Evolutionary conservation across 2,329 filamentous ascomycete genomes (phyloP), one percentile per base, ranked within the genome.

Genomic region (Neonectria neomacrospora): DNA sequence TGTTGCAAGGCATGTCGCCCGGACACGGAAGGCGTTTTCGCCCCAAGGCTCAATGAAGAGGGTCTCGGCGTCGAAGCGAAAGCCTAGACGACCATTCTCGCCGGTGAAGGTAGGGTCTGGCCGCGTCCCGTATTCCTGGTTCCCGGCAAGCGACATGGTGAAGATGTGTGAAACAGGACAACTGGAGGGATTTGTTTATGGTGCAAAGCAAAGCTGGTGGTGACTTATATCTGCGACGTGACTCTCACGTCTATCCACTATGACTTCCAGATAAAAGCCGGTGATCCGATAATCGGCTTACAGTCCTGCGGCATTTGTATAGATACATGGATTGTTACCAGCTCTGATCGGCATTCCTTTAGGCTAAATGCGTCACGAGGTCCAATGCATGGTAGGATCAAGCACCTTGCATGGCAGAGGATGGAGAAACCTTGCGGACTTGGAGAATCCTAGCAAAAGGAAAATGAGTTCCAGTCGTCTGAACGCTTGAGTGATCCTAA

Each of bases 11-110:
- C 80, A 82, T 2, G 81, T 83, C 0, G 81, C 79, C 26, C 83
- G 80, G 0, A 85, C 72, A 34, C 83, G 80, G 3, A 85, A 67
- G 1, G 83, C 79, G 62, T 83, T 79, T 3, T 69, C 48, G 4
- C 82, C 82, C 82, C 83, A 85, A 34, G 83, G 74, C 58, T 85
- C 80, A 41, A 85, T 76, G 77, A 80, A 83, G 44, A 85, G 74
- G 9, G 76, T 74, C 65, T 85, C 82, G 11, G 78, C 79, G 68
- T 85, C 82, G 61, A 73, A 80, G 6, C 59, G 61, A 63, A 68
- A 77, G 30, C 71, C 64, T 1, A 79, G 72, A 3, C 67, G 68
- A 34, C 70, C 67, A 8, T 66, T 65, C 26, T 75, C 53, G 48
- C 52, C 47, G 37, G 62, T 63, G 18, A 67, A 67, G 5, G 65